Percentiles rank a stretch among this genome's conserved stretches.
Evolutionary conservation across 345 rosid genomes (phyloP).

Genomic region (Sonneratia caseolaris): DNA sequence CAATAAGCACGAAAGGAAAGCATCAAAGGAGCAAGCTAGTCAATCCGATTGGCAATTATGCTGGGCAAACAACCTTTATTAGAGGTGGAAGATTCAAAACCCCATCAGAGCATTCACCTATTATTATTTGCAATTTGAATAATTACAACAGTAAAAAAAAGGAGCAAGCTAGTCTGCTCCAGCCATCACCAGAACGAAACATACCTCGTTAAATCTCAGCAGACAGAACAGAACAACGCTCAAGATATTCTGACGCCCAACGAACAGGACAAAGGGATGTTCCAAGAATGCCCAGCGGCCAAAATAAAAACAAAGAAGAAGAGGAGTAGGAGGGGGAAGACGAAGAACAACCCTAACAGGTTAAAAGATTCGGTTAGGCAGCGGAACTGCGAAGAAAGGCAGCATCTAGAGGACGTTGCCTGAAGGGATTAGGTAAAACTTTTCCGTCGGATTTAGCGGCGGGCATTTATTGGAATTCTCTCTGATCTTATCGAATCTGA

Average conservation of each 20-base stretch:
- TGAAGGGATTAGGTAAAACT: not conserved
- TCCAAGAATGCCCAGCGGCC: not conserved
- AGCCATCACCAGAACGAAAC: not conserved
- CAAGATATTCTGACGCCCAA: not conserved
- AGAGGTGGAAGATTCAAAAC: too few species aligned
- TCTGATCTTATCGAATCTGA: not conserved
- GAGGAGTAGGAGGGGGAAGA: too few species aligned
- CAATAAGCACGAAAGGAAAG: not conserved
- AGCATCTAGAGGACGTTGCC: not conserved
- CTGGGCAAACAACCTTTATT: too few species aligned
- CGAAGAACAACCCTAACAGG: not conserved
- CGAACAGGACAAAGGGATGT: not conserved
- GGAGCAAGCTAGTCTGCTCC: not conserved
- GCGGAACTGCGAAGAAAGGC: not conserved
- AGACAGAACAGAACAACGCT: not conserved
- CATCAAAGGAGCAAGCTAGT: not conserved
- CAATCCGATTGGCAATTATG: too few species aligned
- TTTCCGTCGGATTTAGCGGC: constrained; percentile 1
- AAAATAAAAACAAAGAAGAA: too few species aligned
- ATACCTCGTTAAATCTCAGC: not conserved
- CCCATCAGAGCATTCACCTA: too few species aligned
- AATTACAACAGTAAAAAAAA: not conserved
- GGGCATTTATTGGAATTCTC: not conserved
- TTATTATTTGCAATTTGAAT: not conserved
- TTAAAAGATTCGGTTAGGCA: not conserved